These are phyloP conservation scores for Penicillium thymicola DNA, from an alignment of 2,329 filamentous ascomycete genomes.

Conservation along the genomic window DNA sequence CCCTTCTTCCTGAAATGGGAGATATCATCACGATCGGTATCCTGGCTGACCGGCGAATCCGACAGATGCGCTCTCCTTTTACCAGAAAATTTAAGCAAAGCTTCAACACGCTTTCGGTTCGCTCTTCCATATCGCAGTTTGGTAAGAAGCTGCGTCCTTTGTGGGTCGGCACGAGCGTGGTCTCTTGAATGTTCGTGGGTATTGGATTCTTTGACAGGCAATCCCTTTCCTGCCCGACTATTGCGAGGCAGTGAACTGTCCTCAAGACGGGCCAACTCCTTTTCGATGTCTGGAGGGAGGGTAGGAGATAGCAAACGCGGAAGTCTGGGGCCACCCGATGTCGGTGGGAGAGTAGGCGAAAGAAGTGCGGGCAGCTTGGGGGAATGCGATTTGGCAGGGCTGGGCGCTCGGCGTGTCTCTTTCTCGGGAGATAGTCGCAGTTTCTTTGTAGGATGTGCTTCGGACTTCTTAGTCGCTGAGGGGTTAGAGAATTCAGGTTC, in stretches of 20 bases:
- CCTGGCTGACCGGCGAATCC: slow-evolving; percentile 24
- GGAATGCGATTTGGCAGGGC: slow-evolving; percentile 22
- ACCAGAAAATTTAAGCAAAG: slow-evolving; percentile 43
- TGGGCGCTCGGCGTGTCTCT: slow-evolving; percentile 25
- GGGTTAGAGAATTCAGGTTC: slow-evolving; percentile 16
- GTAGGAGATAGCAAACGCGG: slow-evolving; percentile 58
- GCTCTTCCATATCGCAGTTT: slow-evolving; percentile 52
- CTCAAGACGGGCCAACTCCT: slow-evolving; percentile 47
- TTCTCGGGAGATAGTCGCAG: slow-evolving; percentile 38
- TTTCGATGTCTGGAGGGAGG: slow-evolving; percentile 54
- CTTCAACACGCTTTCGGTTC: slow-evolving; percentile 48
- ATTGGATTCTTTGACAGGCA: slow-evolving; percentile 8
- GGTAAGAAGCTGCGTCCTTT: slow-evolving; percentile 41
- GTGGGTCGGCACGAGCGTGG: not conserved
- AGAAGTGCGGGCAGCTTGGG: slow-evolving; percentile 36
- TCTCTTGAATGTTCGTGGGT: slow-evolving; percentile 8
- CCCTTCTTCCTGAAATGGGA: slow-evolving; percentile 17
- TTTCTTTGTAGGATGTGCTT: slow-evolving; percentile 38
- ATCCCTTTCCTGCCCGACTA: not conserved
- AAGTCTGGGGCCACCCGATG: slow-evolving; percentile 40
- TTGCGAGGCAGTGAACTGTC: slow-evolving; percentile 30
- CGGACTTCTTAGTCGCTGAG: slow-evolving; percentile 18
- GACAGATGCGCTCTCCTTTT: slow-evolving; percentile 33
- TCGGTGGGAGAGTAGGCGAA: slow-evolving; percentile 44
- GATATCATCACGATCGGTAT: slow-evolving; percentile 22